phyloP scores from a whole-genome alignment of 2,329 filamentous ascomycete genomes.

The Albophoma yamanashiensis region DNA sequence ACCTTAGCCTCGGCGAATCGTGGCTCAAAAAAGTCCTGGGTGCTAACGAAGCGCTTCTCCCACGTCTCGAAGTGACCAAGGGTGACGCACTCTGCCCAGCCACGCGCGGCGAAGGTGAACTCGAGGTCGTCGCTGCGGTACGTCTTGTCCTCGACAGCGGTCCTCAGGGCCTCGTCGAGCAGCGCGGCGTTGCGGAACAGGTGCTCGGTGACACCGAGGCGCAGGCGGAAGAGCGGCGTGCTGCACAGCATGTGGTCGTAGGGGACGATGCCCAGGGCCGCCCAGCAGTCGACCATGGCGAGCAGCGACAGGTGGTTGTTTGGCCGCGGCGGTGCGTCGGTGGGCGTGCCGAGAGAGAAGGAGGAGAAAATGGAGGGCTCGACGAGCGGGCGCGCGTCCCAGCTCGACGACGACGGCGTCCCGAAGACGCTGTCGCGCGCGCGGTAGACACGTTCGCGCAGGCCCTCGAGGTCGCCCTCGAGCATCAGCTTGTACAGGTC shows the following conservation, averaged over 20 bases:
- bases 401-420: constrained; percentile 34
- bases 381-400: constrained; percentile 57
- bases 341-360: constrained; percentile 68
- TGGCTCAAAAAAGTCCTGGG: constrained; percentile 85
- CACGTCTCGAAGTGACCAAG: constrained; percentile 91
- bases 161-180: constrained; percentile 75
- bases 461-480: constrained; percentile 65
- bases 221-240: constrained; percentile 91
- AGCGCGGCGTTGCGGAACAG: constrained; percentile 75
- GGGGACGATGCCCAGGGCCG: constrained; percentile 80
- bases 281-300: constrained; percentile 98
- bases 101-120: constrained; percentile 92
- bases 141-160: constrained; percentile 78
- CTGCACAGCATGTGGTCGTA: constrained; percentile 99
- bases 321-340: constrained; percentile 49
- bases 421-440: constrained; percentile 67
- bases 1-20: constrained; percentile 79
- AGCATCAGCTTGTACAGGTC: constrained; percentile 97
- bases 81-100: constrained; percentile 89
- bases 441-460: constrained; percentile 57
- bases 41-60: constrained; percentile 79
- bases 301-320: constrained; percentile 93
- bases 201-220: constrained; percentile 94
- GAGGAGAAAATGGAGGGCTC: constrained; percentile 78
- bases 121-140: constrained; percentile 95